Evolutionary conservation across 163 green algal species (phyloP).

Genomic region (Scenedesmus sp.): DNA sequence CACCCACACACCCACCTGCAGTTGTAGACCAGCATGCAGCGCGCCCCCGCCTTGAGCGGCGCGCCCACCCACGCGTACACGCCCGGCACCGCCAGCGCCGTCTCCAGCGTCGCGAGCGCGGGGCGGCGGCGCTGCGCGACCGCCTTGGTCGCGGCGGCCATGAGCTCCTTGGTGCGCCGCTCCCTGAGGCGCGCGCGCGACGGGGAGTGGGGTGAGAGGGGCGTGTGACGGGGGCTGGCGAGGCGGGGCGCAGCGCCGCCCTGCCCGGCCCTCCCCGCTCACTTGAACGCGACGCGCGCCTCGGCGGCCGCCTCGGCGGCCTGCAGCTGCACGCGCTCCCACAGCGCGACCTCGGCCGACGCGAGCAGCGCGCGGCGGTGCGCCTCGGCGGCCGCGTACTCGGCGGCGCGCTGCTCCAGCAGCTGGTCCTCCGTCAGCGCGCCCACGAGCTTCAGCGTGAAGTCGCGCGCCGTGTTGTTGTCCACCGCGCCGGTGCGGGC

Average conservation of each 20-base stretch:
- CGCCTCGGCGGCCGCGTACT: slow-evolving; percentile 56
- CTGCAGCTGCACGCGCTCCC: slow-evolving; percentile 54
- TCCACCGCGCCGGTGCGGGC: slow-evolving; percentile 64
- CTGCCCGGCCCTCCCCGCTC: neutral
- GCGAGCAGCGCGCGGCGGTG: slow-evolving; percentile 54
- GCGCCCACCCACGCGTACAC: slow-evolving; percentile 68
- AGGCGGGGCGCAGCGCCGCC: too few relatives aligned
- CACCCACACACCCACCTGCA: slow-evolving; percentile 36
- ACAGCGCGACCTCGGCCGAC: slow-evolving; percentile 72
- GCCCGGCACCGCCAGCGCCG: slow-evolving; percentile 22
- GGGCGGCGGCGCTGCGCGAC: slow-evolving; percentile 48
- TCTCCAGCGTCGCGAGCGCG: slow-evolving; percentile 50
- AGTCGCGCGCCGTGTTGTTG: slow-evolving; percentile 83
- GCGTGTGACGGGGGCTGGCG: too few relatives aligned
- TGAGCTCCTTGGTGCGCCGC: slow-evolving; percentile 53
- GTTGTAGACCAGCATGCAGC: slow-evolving; percentile 43
- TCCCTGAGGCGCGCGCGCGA: slow-evolving; percentile 13
- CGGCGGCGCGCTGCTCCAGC: slow-evolving; percentile 54
- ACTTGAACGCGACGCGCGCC: slow-evolving; percentile 51
- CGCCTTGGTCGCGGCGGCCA: slow-evolving; percentile 55
- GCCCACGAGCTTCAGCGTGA: slow-evolving; percentile 54
- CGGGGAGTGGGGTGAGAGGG: neutral
- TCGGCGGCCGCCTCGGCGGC: slow-evolving; percentile 57
- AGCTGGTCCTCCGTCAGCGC: slow-evolving; percentile 70
- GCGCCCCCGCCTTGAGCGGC: slow-evolving; percentile 17